Base-by-base conservation (phyloP, 106 monocot species). In the Narthecium ossifragum region DNA sequence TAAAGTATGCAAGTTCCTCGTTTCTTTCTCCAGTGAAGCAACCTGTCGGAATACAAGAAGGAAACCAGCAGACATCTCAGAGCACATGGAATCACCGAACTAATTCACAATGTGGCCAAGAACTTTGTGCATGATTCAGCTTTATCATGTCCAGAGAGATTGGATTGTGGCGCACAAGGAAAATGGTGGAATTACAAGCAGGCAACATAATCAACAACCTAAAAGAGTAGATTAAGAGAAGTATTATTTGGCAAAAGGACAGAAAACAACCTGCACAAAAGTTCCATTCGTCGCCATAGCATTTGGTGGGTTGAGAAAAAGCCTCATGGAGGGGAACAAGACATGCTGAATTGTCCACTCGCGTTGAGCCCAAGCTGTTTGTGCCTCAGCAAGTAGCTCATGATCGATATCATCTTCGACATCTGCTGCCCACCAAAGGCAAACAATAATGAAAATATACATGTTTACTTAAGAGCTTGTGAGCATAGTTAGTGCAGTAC, bases 311-410 rank as follows among this genome's bases (percentile, higher is more conserved):
- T 91, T 91, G 48, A 98, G 84, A 62, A 99, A 99, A 61, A 99
- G 87, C 51, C 98, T 72, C 84, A 99, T 85, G 23, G 98, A 84
- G 55, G 98, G 98, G 55, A 99, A 91, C 50, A 99, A 73, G 15
- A 91, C 84, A 61, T 99, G 98, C 56, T 99, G 98, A 68, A 99
- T 91, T 40, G 80, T 75, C 98, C 98, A 98, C 46, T 91, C 98
- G 26, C 87, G 72, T 57, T 91, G 98, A 37, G 98, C 80, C 84
- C 98, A 91, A 57, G 87, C 75, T 8, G 74, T 77, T 69, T 81
- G 76, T 62, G 87, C 98, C 66, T 98, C 98, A 26, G 79, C 73
- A 53, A 91, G 68, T 47, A 98, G 69, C 51, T 87, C 78, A 15
- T 82, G 57, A 37, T 90, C 81, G 66, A 72, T 73, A 60, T 80